Evolutionary conservation across 257 asterid genomes (phyloP).

Genomic region (Petrea volubilis): DNA sequence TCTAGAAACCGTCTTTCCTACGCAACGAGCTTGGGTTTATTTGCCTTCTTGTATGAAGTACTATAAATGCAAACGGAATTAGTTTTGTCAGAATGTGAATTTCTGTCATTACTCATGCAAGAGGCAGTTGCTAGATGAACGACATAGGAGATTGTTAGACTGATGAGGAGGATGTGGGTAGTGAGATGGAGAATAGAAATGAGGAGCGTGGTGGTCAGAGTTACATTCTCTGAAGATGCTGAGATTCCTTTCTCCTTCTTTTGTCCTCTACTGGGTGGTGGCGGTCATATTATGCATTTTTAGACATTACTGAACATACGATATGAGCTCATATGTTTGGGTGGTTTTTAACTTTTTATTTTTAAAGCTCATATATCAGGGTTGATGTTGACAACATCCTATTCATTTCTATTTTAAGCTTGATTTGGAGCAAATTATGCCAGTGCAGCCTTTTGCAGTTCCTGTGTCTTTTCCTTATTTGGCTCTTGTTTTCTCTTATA

Average conservation of each 20-base stretch:
- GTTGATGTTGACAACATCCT: not conserved
- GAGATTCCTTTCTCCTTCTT: not conserved
- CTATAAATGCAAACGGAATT: constrained; percentile 1
- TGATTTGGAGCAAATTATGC: not conserved
- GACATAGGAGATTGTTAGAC: not conserved
- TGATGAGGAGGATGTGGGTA: not conserved
- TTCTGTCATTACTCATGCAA: not conserved
- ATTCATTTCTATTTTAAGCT: not conserved
- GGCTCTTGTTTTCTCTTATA: not conserved
- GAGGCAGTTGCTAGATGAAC: not conserved
- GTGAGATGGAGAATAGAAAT: not conserved
- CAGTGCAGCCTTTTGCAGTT: not conserved
- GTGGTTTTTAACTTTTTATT: no score
- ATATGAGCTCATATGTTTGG: no score
- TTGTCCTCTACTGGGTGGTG: not conserved
- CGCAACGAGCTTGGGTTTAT: not conserved
- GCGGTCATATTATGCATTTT: not conserved
- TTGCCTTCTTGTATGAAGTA: not conserved
- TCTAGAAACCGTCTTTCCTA: not conserved
- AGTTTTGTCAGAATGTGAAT: not conserved
- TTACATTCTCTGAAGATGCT: not conserved
- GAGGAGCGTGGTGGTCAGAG: not conserved
- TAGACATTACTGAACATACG: not conserved
- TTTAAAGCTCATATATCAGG: not conserved
- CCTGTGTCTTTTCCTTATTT: not conserved